Conservation (phyloP, 139 green algal species). For the Parachlorella kessleri region DNA sequence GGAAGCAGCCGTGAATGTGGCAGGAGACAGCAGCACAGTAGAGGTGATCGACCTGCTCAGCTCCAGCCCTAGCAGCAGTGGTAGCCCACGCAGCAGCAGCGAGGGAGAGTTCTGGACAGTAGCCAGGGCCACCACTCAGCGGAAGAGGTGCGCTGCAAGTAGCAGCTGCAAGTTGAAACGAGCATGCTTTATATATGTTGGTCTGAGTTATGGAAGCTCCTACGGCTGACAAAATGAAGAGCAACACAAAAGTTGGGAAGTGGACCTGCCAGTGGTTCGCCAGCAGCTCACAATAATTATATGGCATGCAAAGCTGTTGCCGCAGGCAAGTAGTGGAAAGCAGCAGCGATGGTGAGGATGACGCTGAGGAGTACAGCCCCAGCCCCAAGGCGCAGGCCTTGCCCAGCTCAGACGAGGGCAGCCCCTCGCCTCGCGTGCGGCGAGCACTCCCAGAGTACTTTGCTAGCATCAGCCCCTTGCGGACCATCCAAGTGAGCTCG, state of each 20-base stretch:
- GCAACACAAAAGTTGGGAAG: too few species aligned
- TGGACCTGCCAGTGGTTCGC: too few species aligned
- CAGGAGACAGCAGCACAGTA: slow-evolving; percentile 16
- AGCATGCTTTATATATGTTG: too few species aligned
- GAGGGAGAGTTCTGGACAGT: slow-evolving; percentile 5
- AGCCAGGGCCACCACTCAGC: background rate
- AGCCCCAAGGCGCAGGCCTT: background rate
- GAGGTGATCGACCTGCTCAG: background rate
- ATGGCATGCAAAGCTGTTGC: background rate
- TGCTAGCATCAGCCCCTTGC: slow-evolving; percentile 11
- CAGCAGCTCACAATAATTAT: too few species aligned
- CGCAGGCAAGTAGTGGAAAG: slow-evolving; percentile 15
- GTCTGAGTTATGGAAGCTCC: too few species aligned
- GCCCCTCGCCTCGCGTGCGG: too few species aligned
- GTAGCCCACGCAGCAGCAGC: too few species aligned
- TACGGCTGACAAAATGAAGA: too few species aligned
- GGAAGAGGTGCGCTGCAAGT: background rate
- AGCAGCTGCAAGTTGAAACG: too few species aligned
- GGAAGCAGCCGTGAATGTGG: slow-evolving; percentile 21
- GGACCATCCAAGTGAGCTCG: background rate
- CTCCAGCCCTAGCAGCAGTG: too few species aligned
- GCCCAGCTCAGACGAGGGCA: too few species aligned
- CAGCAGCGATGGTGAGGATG: background rate
- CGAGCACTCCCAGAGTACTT: slow-evolving; percentile 12
- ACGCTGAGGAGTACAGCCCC: slow-evolving; percentile 4